phyloP scores from a whole-genome alignment of 768 basidiomycete species.

The Suillus cothurnatus region DNA sequence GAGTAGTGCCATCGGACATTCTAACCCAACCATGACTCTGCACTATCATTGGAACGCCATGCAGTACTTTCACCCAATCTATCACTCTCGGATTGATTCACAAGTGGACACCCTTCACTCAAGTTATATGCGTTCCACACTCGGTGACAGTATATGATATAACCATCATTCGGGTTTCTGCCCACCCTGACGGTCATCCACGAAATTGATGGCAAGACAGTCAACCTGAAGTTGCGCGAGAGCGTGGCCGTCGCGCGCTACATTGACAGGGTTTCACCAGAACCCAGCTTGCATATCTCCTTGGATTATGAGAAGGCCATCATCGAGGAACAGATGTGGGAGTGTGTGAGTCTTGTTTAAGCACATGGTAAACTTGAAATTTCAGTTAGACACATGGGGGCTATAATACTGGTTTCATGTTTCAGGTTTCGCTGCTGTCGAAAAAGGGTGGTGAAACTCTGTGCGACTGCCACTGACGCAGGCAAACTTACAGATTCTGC shows the following conservation, averaged over 20 bases:
- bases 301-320: conserved; percentile 22
- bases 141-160: conserved; percentile 27
- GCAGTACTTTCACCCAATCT: conserved; percentile 35
- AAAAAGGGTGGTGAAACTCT: conserved; percentile 33
- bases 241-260: conserved; percentile 32
- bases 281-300: conserved; percentile 25
- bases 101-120: conserved; percentile 31
- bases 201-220: conserved; percentile 22
- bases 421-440: conserved; percentile 31
- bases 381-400: not conserved
- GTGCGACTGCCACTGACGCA: conserved; percentile 27
- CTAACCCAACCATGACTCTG: conserved; percentile 20
- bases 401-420: conserved; percentile 9
- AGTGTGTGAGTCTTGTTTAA: conserved; percentile 30
- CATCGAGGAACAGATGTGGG: conserved; percentile 35
- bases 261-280: conserved; percentile 31
- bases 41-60: conserved; percentile 35
- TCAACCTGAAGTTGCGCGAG: conserved; percentile 30
- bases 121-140: conserved; percentile 28
- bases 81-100: conserved; percentile 31
- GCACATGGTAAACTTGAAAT: conserved; percentile 22
- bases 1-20: not conserved
- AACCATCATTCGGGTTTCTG: conserved; percentile 35
- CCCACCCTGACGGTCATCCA: conserved; percentile 28
- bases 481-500: conserved; percentile 24